Evolutionary conservation across 495 filamentous ascomycete species (phyloP), one percentile per base, ranked within the genome.

Genomic region (Trichocladium uniseriatum): DNA sequence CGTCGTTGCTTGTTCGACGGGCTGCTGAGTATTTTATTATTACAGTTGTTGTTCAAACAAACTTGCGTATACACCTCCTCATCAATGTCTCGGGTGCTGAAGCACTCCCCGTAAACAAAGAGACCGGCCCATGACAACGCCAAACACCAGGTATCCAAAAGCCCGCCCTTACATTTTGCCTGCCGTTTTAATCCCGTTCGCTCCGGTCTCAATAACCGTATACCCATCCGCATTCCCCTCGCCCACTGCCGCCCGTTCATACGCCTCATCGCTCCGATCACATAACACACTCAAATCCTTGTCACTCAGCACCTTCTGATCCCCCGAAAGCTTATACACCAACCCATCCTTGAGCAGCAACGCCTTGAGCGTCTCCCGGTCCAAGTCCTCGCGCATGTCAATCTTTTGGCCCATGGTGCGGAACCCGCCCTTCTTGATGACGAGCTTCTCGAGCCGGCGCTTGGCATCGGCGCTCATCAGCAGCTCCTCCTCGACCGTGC

Each of bases 391-490:
- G 29, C 63, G 56, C 34, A 58, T 55, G 29, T 76, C 74, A 13
- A 78, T 66, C 46, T 76, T 73, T 56, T 83, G 76, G 35, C 82
- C 80, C 67, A 79, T 78, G 10, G 69, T 77, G 57, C 66, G 70
- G 60, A 89, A 85, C 5, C 80, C 75, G 3, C 90, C 94, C 63
- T 96, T 95, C 58, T 90, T 87, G 53, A 98, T 97, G 14, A 98
- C 90, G 2, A 97, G 72, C 61, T 95, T 89, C 62, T 97, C 92
- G 0, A 98, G 72, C 8, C 92, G 76, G n/a, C 94, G 81, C 70
- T 98, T 98, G 0, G 83, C 86, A 51, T 95, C 92, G 6, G 92
- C 92, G 48, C 83, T 87, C 52, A 88, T 79, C 5, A 98, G 80
- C 0, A 98, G 75, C 5, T 80, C 83, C 59, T 96, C 86, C 64